Evolutionary conservation across 148 eudicot species (phyloP), one percentile per base, ranked within the genome.

Genomic region (Vaccinium macrocarpon): DNA sequence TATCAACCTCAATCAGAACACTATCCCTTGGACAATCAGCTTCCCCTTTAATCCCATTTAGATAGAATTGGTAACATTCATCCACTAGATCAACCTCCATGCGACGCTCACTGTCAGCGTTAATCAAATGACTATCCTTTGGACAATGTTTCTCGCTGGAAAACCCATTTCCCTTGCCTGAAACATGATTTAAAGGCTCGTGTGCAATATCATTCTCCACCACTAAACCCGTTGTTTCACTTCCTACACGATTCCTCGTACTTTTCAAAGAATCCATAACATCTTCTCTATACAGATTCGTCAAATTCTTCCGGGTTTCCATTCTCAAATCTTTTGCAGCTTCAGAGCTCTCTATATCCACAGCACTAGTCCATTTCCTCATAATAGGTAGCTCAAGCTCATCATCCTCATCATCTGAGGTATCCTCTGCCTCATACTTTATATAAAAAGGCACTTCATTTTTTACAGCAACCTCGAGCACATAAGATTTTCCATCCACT

Each of bases 401-500:
- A 14, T 52, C 72, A 27, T 81, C 76, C 56, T 82, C 61, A 14
- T 52, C 72, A 27, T 81, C 76, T 21, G 51, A 75, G 4, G 68
- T 35, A 21, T 9, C 49, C 59, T 88, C 88, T 16, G 66, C 80
- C 79, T 90, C 91, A 51, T 91, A 91, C 78, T 77, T 79, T 55
- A 91, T 55, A 46, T 83, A 87, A 8, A 29, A 42, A 80, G 35
- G 53, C 32, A 71, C 81, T 23, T 87, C 87, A 72, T 86, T 25
- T 55, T 78, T 73, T 35, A 11, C 25, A 5, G 87, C 76, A 38
- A 78, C 84, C 68, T 87, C 80, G 78, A 90, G 85, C 78, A 83
- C 83, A 84, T 91, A 91, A 8, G 88, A 62, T 6, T 79, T 81
- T 72, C 89, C 89, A 78, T 78, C 79, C 46, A 15, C 87, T 82